Conservation (phyloP, 257 asterid species). For the Ajuga chamaepitys region DNA sequence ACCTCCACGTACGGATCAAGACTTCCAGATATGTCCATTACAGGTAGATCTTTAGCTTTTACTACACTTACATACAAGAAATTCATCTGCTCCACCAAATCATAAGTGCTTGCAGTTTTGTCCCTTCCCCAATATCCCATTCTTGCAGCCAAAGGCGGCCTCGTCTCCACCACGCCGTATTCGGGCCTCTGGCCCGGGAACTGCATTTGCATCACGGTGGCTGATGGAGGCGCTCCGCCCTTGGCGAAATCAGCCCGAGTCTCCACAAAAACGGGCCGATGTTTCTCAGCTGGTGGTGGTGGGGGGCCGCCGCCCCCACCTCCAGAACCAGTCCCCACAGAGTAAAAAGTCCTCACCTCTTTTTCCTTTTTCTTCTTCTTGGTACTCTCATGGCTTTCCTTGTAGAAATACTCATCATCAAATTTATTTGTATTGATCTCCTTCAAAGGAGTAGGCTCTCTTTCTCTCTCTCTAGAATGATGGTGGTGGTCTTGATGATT, state of each 20-base stretch:
- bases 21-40: constrained; percentile 80
- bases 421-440: constrained; percentile 36
- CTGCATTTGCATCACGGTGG: constrained; percentile 63
- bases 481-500: background rate
- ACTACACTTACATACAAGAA: constrained; percentile 62
- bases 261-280: constrained; percentile 30
- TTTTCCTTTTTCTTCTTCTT: constrained; percentile 64
- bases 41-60: constrained; percentile 80
- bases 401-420: constrained; percentile 27
- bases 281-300: constrained; percentile 30
- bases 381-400: constrained; percentile 31
- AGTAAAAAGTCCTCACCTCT: constrained; percentile 70
- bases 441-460: constrained; percentile 26
- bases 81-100: constrained; percentile 86
- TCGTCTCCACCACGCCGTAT: constrained; percentile 78
- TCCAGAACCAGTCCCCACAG: constrained; percentile 35
- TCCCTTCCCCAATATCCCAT: constrained; percentile 93
- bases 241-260: constrained; percentile 41
- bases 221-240: constrained; percentile 27
- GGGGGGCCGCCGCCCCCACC: constrained; percentile 34
- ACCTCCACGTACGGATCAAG: constrained; percentile 95
- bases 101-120: constrained; percentile 84
- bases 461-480: constrained; percentile 20
- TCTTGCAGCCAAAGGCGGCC: constrained; percentile 80
- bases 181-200: constrained; percentile 64